Evolutionary conservation across 495 filamentous ascomycete species (phyloP).

Genomic region (Hypoxylon cercidicola): DNA sequence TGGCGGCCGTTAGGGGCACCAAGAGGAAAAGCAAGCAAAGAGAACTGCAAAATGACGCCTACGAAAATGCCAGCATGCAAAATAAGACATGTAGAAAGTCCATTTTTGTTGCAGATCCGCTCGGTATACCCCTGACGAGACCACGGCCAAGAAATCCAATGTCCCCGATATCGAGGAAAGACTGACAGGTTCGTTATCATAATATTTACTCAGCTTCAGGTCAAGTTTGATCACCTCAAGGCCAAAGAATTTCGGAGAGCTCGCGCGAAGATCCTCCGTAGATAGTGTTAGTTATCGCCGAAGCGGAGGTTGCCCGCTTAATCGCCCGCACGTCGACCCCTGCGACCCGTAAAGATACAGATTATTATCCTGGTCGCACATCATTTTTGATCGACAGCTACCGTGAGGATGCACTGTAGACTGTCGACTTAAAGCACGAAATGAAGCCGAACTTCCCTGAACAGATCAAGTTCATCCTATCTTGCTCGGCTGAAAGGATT

Average conservation of each 20-base stretch:
- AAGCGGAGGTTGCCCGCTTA: constrained; percentile 26
- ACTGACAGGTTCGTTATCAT: constrained; percentile 4
- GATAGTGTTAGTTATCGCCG: constrained; percentile 13
- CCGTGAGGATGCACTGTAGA: constrained; percentile 23
- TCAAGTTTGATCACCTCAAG: constrained; percentile 34
- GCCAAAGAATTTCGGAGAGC: constrained; percentile 2
- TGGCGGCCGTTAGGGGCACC: too few relatives aligned
- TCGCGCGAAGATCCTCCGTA: constrained; percentile 17
- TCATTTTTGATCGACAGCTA: constrained; percentile 45
- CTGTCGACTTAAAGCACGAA: constrained; percentile 23
- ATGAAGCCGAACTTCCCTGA: constrained; percentile 40
- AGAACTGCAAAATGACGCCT: neutral
- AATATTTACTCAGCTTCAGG: constrained; percentile 27
- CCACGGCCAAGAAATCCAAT: constrained; percentile 15
- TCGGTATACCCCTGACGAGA: constrained; percentile 20
- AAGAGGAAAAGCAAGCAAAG: constrained; percentile 1
- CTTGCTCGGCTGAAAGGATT: constrained; percentile 42
- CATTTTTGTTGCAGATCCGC: constrained; percentile 20
- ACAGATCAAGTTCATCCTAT: constrained; percentile 57
- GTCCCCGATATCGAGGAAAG: constrained; percentile 28
- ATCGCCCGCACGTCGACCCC: constrained; percentile 13
- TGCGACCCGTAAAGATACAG: too few relatives aligned
- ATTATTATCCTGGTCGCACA: constrained; percentile 33
- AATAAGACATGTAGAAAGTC: constrained; percentile 8
- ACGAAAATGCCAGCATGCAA: neutral